Base-by-base conservation (phyloP, 2,329 filamentous ascomycete genomes). In the Thelonectria olida region DNA sequence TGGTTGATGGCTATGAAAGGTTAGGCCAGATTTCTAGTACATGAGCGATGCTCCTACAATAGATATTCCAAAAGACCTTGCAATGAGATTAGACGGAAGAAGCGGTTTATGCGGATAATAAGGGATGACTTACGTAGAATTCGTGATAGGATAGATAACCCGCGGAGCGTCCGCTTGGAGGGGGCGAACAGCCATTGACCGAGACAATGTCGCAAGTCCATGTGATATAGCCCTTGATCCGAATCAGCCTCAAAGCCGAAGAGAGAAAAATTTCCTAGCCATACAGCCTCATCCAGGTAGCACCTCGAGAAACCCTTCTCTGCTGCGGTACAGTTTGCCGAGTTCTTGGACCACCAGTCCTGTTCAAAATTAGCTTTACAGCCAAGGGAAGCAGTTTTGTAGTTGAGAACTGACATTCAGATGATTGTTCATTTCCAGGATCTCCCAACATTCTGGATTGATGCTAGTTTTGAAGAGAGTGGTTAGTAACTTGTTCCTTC, bases 201-300 rank as follows among this genome's bases (percentile, higher is more conserved):
- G 44, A 48, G 25, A 48, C 31, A 4, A 48, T 48, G 27, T 48
- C 44, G 44, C 44, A 48, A 48, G 44, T 48, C 44, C 44, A 48
- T 15, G 44, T 48, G 25, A 48, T 48, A 23, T 48, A 48, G n/a
- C 44, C 44, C 44, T 48, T 12, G 2, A 9, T 19, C 15, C 13
- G 19, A 4, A 17, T 45, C 20, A 45, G 41, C 20, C 20, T 13
- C 17, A 19, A 7, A 8, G n/a, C 15, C 31, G 23, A 8, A 19
- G 1, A 3, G n/a, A 12, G 8, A 12, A 13, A 10, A 13, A 13
- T 17, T 9, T n/a, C 42, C 8, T n/a, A n/a, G 23, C 27, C 44
- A 8, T 48, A 48, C 44, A 34, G 44, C 25, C 9, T 19, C 15
- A 15, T 48, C 44, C 25, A 48, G 17, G n/a, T 48, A 48, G 27